These are phyloP conservation scores for Thelonectria discophora DNA, from an alignment of 2,329 filamentous ascomycete species.

Conservation along the genomic window DNA sequence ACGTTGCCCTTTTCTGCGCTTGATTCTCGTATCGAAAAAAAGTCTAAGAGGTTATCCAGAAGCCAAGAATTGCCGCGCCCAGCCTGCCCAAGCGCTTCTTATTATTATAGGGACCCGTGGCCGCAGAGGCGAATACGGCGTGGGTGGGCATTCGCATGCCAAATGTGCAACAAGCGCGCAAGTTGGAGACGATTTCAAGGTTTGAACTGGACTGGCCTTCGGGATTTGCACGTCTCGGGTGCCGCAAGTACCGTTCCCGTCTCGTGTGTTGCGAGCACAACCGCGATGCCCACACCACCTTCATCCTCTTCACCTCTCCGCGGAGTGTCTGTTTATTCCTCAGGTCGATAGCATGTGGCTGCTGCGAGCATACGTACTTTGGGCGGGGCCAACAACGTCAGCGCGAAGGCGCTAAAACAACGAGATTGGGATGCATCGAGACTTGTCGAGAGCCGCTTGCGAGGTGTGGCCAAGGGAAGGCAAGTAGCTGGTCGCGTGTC, in stretches of 20 bases:
- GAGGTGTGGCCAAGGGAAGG: constrained; percentile 3
- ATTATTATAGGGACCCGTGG: background rate
- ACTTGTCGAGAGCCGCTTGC: constrained; percentile 9
- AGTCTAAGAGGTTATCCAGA: constrained; percentile 14
- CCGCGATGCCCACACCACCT: constrained; percentile 6
- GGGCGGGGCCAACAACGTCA: constrained; percentile 33
- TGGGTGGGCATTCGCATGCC: background rate
- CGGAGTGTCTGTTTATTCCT: background rate
- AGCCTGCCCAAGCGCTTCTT: constrained; percentile 12
- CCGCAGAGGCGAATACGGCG: constrained; percentile 18
- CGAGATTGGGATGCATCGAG: constrained; percentile 10
- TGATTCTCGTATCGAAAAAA: constrained; percentile 20
- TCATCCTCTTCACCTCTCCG: constrained; percentile 2
- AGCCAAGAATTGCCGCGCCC: background rate
- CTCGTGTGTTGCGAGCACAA: constrained; percentile 9
- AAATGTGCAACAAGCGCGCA: constrained; percentile 5
- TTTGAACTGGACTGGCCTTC: background rate
- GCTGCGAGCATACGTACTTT: constrained; percentile 25
- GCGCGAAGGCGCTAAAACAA: constrained; percentile 29
- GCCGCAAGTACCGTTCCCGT: constrained; percentile 10
- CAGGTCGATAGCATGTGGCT: constrained; percentile 3
- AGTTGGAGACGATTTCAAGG: constrained; percentile 5
- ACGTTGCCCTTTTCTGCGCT: constrained; percentile 6
- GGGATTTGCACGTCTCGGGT: constrained; percentile 8
- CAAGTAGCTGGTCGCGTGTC: constrained; percentile 25